Evolutionary conservation across 2,329 filamentous ascomycete species (phyloP), one percentile per base, ranked within the genome.

Genomic region (Xylogone sp.): DNA sequence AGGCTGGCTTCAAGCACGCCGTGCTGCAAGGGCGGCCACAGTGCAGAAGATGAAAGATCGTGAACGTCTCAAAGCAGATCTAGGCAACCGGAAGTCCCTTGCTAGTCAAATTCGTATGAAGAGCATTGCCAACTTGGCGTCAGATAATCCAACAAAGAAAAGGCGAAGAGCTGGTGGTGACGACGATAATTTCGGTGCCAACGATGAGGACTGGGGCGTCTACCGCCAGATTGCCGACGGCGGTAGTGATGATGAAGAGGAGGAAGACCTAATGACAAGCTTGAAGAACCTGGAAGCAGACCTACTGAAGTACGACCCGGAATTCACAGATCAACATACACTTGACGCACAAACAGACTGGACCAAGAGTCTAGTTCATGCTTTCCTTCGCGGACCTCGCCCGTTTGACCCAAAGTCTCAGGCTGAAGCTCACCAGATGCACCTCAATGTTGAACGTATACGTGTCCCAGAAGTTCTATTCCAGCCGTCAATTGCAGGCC

Each of bases 81-180:
- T 97, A 1, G 92, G 93, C 51, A 97, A 97, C 71, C 88, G 94
- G 65, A 99, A 99, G 70, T 97, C 92, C 0, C 83, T 97, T 19
- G 94, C 94, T 8, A 94, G 88, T 52, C 93, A 97, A 69, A 95
- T 96, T 72, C 88, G 94, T 56, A 99, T 99, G 94, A 97, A 97
- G 73, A 93, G 87, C 47, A 91, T 99, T 53, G 94, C 94, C 53
- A 97, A 96, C 65, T 84, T 99, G 1, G 94, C 94, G 2, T 92
- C 93, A 0, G 94, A 99, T 68, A 85, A 83, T 5, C 91, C 93
- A 1, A 75, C 79, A 57, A 91, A 92, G 68, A 95, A 96, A 70
- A 83, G 93, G 51, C 79, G 90, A 13, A 84, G 92, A 18, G 34
- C 12, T 4, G 91, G 90, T 7, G 89, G 87, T 3, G 93, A 97